phyloP scores from a whole-genome alignment of 768 basidiomycete species.

The Sistotremastrum suecicum region DNA sequence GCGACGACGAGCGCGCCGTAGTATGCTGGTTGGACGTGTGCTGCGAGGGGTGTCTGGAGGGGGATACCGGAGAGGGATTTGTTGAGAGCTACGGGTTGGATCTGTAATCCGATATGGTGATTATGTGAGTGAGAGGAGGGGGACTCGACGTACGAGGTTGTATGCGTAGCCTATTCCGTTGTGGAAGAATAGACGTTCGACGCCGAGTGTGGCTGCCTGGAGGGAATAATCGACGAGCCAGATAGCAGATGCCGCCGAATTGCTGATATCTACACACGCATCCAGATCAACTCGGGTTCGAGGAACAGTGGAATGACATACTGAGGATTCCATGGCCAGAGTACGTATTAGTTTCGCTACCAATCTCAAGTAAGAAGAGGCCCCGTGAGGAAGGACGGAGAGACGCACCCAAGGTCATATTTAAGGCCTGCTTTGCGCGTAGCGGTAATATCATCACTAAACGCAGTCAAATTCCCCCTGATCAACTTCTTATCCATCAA shows the following conservation, averaged over 20 bases:
- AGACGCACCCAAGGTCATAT: too few species aligned
- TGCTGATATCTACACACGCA: background rate
- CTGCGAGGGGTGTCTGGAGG: constrained; percentile 2
- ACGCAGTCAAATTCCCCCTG: too few species aligned
- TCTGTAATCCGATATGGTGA: background rate
- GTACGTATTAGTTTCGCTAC: constrained; percentile 6
- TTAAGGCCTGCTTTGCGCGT: too few species aligned
- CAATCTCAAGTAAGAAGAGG: background rate
- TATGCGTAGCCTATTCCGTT: constrained; percentile 9
- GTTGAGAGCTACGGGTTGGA: constrained; percentile 6
- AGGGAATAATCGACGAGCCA: constrained; percentile 9
- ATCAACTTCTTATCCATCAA: too few species aligned
- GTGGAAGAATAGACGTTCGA: constrained; percentile 6
- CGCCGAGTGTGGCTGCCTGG: constrained; percentile 5
- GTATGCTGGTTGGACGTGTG: constrained; percentile 7
- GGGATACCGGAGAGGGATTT: constrained; percentile 3
- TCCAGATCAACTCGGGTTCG: too few species aligned
- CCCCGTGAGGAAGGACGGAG: too few species aligned
- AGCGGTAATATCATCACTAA: too few species aligned
- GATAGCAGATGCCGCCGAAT: constrained; percentile 8
- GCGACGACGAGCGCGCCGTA: constrained; percentile 7
- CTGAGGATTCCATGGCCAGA: constrained; percentile 3
- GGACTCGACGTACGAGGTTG: constrained; percentile 2
- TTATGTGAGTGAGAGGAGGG: background rate
- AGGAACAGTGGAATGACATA: background rate